phyloP scores from a whole-genome alignment of 805 yeast species.

The Myxozyma geophila region DNA sequence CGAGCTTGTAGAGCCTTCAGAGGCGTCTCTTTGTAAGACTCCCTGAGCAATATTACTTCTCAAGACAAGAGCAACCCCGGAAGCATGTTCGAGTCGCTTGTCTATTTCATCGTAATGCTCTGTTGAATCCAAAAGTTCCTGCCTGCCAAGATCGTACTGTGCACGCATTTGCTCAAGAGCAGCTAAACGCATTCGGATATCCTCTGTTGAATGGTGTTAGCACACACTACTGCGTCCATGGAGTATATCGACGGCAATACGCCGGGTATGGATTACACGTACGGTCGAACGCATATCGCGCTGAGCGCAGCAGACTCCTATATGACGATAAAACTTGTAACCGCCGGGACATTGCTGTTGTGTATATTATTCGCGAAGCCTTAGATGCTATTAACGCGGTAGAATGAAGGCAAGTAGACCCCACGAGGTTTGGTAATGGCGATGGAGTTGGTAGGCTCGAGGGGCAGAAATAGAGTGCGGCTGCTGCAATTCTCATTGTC shows the following conservation, averaged over 20 bases:
- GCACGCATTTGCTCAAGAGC: slow-evolving; percentile 64
- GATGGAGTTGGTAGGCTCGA: not conserved
- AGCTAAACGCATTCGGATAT: slow-evolving; percentile 55
- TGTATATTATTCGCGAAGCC: not conserved
- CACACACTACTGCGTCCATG: not conserved
- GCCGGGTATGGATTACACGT: slow-evolving; percentile 12
- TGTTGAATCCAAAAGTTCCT: slow-evolving; percentile 9
- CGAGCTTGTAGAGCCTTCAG: not conserved
- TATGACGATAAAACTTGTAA: slow-evolving; percentile 39
- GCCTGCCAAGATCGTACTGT: slow-evolving; percentile 52
- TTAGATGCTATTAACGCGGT: not conserved
- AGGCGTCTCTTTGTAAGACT: slow-evolving; percentile 47
- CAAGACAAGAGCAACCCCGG: slow-evolving; percentile 73
- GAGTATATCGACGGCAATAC: not conserved
- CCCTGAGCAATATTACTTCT: slow-evolving; percentile 88
- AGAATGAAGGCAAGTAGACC: not conserved
- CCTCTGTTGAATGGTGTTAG: slow-evolving; percentile 42
- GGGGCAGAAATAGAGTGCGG: slow-evolving; percentile 5
- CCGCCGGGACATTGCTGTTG: slow-evolving; percentile 29
- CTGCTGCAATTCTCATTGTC: not conserved
- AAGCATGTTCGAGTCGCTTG: slow-evolving; percentile 59
- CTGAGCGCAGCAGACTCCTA: slow-evolving; percentile 42
- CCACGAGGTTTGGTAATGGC: not conserved
- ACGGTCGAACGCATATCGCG: slow-evolving; percentile 44
- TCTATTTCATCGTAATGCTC: slow-evolving; percentile 50